Evolutionary conservation across 2,329 filamentous ascomycete genomes (phyloP), one percentile per base, ranked within the genome.

Genomic region (Xenosphaeropsis pyriputrescens): DNA sequence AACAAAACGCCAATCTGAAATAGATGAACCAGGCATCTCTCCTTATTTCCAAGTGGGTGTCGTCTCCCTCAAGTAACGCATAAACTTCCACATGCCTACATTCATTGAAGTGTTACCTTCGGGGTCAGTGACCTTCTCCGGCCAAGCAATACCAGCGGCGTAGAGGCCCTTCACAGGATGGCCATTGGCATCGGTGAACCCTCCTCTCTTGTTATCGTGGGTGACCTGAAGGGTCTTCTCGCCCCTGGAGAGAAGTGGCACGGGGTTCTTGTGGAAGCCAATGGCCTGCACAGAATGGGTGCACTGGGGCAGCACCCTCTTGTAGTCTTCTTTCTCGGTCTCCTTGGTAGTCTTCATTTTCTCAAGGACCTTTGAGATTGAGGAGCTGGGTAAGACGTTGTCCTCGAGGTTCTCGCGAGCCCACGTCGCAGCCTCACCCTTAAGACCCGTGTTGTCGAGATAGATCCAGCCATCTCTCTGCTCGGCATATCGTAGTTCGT

Each of bases 21-120:
- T 6, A 32, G 14, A 6, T 30, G n/a, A n/a, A n/a, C n/a, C n/a
- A n/a, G n/a, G n/a, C n/a, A n/a, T n/a, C n/a, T 14, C 33, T 35
- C 35, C 9, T 18, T 22, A 38, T 16, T 34, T 47, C 72, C 72
- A 77, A 14, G 57, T 53, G 13, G 68, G 69, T 15, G 62, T 57
- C 4, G 73, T 70, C 42, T 60, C 63, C 54, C 70, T 69, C 38
- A 74, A 53, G 46, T 68, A 77, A 34, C 65, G 72, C 72, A 78
- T 77, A 45, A 79, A 79, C 55, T 79, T 79, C 50, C 63, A 75
- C 49, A 78, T 67, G 0, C 75, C 75, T 36, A 79, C 75, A 1
- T 71, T 70, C 47, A 66, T 61, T 54, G 78, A 73, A 6, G 72
- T 67, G 50, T 76, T 77, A 0, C 73, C 72, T 31, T 65, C 56